A percentile compares a stretch with the other conserved stretches of the same genome.
phyloP scores from a whole-genome alignment of 2,329 filamentous ascomycete genomes.

The Trichophyton verrucosum region DNA sequence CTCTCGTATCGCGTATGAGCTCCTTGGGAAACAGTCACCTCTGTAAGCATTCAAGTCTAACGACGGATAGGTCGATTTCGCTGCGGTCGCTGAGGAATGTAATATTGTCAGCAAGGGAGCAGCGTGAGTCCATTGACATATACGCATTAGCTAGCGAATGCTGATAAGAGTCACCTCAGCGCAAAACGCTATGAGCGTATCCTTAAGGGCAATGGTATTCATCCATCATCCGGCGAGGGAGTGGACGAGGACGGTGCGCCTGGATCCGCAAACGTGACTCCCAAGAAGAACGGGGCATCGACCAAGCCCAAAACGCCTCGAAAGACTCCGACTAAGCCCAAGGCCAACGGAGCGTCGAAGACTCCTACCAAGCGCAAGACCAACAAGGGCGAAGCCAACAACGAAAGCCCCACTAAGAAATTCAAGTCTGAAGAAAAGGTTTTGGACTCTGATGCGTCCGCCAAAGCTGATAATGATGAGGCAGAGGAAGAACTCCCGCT shows the following conservation, averaged over 20 bases:
- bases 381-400: not conserved
- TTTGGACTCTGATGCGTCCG: conserved; percentile 6
- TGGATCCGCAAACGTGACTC: conserved; percentile 14
- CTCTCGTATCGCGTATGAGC: not conserved
- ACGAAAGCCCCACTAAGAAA: conserved; percentile 11
- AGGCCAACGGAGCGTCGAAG: conserved; percentile 14
- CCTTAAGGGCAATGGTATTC: conserved; percentile 46
- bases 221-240: conserved; percentile 9
- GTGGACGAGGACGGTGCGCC: not conserved
- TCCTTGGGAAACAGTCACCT: not conserved
- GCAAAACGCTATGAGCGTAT: conserved; percentile 58
- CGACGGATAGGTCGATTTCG: conserved; percentile 48
- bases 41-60: conserved; percentile 3
- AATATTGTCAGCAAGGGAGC: conserved; percentile 53
- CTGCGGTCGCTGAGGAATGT: conserved; percentile 51
- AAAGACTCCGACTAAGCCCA: conserved; percentile 17
- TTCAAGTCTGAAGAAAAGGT: conserved; percentile 11
- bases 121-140: conserved; percentile 45
- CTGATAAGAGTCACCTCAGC: conserved; percentile 29
- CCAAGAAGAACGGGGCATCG: conserved; percentile 12
- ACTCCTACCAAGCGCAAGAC: conserved; percentile 14
- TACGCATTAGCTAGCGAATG: not conserved
- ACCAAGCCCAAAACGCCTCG: conserved; percentile 14
- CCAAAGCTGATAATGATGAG: not conserved
- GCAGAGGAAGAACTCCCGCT: not conserved